phyloP scores from a whole-genome alignment of 345 rosid species.

The Melaleuca quinquenervia region DNA sequence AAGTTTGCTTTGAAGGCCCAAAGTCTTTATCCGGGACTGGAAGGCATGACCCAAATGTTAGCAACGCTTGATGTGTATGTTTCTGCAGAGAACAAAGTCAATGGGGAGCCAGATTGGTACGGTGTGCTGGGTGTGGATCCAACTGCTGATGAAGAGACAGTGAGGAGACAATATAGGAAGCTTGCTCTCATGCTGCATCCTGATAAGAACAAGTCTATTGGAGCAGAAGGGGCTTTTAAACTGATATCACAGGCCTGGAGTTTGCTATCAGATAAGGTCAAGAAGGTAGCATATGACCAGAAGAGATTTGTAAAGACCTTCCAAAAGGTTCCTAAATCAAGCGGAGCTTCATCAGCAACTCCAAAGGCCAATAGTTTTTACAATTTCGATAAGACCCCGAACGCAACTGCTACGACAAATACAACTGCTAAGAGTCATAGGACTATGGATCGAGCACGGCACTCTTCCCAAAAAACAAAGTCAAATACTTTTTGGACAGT shows the following conservation, averaged over 20 bases:
- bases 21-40: conserved; percentile 31
- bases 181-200: conserved; percentile 35
- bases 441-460: not conserved
- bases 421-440: conserved; percentile 3
- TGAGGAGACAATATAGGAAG: conserved; percentile 25
- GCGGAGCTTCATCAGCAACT: conserved; percentile 1
- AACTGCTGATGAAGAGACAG: conserved; percentile 27
- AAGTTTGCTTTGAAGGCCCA: conserved; percentile 38
- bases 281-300: conserved; percentile 15
- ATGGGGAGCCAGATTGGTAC: conserved; percentile 35
- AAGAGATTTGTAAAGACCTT: conserved; percentile 2
- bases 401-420: conserved; percentile 1
- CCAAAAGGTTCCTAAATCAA: not conserved
- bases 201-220: conserved; percentile 33
- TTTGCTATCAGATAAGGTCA: conserved; percentile 21
- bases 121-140: conserved; percentile 21
- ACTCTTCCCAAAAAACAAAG: conserved; percentile 9
- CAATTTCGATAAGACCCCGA: not conserved
- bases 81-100: conserved; percentile 21
- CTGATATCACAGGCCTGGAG: conserved; percentile 31
- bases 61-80: conserved; percentile 19
- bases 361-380: conserved; percentile 2
- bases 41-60: conserved; percentile 27
- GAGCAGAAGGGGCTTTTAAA: conserved; percentile 37
- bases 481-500: conserved; percentile 34